Evolutionary conservation across 225 moss, liverwort and hornwort genomes (phyloP), one percentile per base, ranked within the genome.

Genomic region (Physcomitrellopsis africana): DNA sequence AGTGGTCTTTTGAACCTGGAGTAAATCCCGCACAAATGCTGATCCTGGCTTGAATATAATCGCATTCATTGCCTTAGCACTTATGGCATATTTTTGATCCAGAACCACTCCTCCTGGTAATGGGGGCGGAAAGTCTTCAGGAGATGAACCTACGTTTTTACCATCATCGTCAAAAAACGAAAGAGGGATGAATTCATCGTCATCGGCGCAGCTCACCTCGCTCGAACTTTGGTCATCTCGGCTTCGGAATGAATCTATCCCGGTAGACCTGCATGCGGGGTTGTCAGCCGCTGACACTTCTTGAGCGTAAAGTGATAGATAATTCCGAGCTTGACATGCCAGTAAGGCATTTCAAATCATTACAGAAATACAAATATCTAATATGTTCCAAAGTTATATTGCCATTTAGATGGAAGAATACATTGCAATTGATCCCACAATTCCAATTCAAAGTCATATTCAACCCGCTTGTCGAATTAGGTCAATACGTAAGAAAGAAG

Each of bases 81-180:
- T 96, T 45, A 91, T 85, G 32, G 85, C 83, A 44, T 80, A 96
- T 15, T 67, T 82, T 66, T 96, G 86, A 73, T 96, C 92, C 71
- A 86, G 61, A 70, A 90, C 57, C 46, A 94, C 66, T 18, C 96
- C 96, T 54, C 91, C 86, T 1, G 90, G 7, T 8, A 92, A 73
- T 41, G 88, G 87, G 6, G 82, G 17, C 16, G 92, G 87, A 45
- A 91, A 74, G 3, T 94, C 88, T 77, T 91, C 91, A 2, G 80
- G 65, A 32, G 92, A 87, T 41, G 85, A 74, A 23, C 24, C 83
- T 12, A 87, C 81, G 63, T 80, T 89, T 61, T 88, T 88, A 2
- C 89, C 92, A 71, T 96, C 89, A 55, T 96, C 96, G 23, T 91
- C 86, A 66, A 92, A 96, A 74, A 92, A 96, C 14, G 91, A 89